phyloP scores from a whole-genome alignment of 345 rosid species.

The Sisymbrium altissimum region DNA sequence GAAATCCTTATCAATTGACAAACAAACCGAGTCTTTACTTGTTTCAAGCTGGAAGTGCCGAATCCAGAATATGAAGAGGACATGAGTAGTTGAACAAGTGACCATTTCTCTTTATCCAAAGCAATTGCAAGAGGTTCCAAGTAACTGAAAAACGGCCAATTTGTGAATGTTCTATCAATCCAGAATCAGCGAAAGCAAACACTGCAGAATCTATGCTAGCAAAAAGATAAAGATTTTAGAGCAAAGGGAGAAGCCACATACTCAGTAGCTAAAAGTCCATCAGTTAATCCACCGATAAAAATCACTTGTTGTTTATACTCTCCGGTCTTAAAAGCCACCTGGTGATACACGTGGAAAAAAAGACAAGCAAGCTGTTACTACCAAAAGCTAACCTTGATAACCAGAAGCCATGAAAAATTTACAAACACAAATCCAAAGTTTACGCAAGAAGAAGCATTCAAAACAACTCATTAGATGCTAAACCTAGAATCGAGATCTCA shows the following conservation, averaged over 20 bases:
- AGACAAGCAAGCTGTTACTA: slow-evolving; percentile 8
- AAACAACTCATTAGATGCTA: slow-evolving; percentile 8
- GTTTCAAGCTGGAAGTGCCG: slow-evolving; percentile 87
- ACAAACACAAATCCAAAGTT: background rate
- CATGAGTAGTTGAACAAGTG: slow-evolving; percentile 85
- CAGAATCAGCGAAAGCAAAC: background rate
- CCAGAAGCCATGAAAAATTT: background rate
- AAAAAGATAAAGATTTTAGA: background rate
- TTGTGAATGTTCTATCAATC: too few relatives aligned
- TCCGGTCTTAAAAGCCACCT: slow-evolving; percentile 96
- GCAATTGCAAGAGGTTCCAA: slow-evolving; percentile 93
- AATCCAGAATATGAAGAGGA: slow-evolving; percentile 88
- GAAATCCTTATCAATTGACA: background rate
- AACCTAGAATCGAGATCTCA: background rate
- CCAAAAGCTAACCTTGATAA: background rate
- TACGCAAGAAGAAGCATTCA: background rate
- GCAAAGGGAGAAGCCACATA: slow-evolving; percentile 38
- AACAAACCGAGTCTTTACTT: slow-evolving; percentile 44
- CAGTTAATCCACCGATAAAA: slow-evolving; percentile 86
- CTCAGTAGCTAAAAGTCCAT: slow-evolving; percentile 90
- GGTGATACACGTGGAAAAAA: slow-evolving; percentile 18
- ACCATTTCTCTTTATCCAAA: slow-evolving; percentile 91
- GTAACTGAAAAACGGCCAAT: slow-evolving; percentile 62
- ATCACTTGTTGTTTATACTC: slow-evolving; percentile 86
- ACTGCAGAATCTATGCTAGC: background rate